Percentiles rank a stretch among this genome's conserved stretches.
phyloP scores from a whole-genome alignment of 768 basidiomycete genomes.

The Xanthoconium stramineum region DNA sequence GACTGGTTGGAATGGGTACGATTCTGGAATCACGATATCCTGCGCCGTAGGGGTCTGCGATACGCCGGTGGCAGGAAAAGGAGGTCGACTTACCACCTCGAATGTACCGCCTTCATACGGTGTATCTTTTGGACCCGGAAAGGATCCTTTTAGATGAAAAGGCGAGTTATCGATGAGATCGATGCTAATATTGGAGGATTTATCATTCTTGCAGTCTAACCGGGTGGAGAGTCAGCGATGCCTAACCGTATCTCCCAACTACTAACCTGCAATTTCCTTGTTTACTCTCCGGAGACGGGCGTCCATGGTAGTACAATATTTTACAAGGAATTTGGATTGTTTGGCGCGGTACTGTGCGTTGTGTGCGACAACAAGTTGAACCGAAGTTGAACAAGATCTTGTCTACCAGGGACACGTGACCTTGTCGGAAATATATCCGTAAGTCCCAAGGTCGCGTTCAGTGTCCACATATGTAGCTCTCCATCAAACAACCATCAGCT shows the following conservation, averaged over 20 bases:
- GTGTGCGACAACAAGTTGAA: background rate
- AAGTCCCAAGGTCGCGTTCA: too few species aligned
- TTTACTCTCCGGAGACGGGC: slow-evolving; percentile 87
- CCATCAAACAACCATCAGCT: too few species aligned
- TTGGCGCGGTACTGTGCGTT: background rate
- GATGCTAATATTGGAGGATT: slow-evolving; percentile 80
- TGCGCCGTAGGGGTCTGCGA: slow-evolving; percentile 27
- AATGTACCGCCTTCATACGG: slow-evolving; percentile 92
- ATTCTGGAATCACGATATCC: slow-evolving; percentile 92
- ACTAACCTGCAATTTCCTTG: slow-evolving; percentile 85
- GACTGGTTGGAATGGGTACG: slow-evolving; percentile 89
- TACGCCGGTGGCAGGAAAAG: slow-evolving; percentile 1
- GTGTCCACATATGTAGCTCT: too few species aligned
- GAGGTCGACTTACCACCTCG: slow-evolving; percentile 67
- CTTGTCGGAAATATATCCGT: slow-evolving; percentile 5
- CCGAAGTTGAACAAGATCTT: background rate
- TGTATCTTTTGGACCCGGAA: slow-evolving; percentile 88
- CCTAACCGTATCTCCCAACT: background rate
- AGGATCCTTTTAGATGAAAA: slow-evolving; percentile 88
- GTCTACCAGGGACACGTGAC: slow-evolving; percentile 21
- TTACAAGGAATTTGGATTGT: background rate
- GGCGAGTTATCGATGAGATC: slow-evolving; percentile 87
- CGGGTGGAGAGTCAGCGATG: slow-evolving; percentile 9
- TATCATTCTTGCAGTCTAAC: slow-evolving; percentile 93
- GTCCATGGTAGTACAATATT: slow-evolving; percentile 53